Evolutionary conservation across 2,329 filamentous ascomycete species (phyloP).

Genomic region (Lasiodiplodia sp.): DNA sequence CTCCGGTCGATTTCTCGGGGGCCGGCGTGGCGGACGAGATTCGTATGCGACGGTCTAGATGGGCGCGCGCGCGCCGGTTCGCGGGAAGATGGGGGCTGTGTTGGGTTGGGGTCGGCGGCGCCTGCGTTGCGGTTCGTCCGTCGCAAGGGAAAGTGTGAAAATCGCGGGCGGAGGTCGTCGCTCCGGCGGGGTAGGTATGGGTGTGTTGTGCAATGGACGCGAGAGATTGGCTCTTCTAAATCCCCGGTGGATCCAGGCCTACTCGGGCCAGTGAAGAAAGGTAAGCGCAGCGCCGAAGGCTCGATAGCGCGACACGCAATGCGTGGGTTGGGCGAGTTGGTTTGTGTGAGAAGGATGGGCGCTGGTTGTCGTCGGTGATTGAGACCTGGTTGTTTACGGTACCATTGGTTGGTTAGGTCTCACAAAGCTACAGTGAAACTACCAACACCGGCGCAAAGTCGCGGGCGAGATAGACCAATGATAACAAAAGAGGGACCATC

Average conservation of each 20-base stretch:
- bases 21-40: neutral
- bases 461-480: too few relatives aligned
- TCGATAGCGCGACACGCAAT: neutral
- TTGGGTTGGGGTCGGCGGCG: neutral
- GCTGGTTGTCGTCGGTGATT: neutral
- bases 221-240: neutral
- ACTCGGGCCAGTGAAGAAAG: neutral
- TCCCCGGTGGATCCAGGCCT: neutral
- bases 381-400: neutral
- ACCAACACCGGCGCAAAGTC: too few relatives aligned
- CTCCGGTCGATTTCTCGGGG: neutral
- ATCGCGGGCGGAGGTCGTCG: neutral
- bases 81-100: neutral
- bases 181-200: constrained; percentile 1
- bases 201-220: neutral
- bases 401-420: neutral
- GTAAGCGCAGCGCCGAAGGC: neutral
- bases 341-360: neutral
- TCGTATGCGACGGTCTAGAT: neutral
- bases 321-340: neutral
- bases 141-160: neutral
- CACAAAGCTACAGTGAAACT: too few relatives aligned
- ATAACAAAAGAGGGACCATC: too few relatives aligned
- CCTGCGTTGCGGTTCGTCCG: neutral
- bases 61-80: neutral